phyloP scores from a whole-genome alignment of 768 basidiomycete genomes.

The Trichaptum fuscoviolaceum region DNA sequence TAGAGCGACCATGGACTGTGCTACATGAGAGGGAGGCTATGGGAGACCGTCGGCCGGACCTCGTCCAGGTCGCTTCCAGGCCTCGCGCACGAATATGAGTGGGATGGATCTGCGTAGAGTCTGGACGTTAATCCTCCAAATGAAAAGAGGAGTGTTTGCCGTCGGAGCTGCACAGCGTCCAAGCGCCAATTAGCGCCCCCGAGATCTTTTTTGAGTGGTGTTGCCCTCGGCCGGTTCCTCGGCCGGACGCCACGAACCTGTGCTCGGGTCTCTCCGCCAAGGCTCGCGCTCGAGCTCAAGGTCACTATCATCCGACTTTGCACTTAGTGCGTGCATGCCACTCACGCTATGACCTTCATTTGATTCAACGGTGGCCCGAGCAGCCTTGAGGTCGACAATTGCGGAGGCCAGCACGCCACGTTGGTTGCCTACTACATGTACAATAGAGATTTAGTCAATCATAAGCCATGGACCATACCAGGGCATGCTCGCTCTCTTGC shows the following conservation, averaged over 20 bases:
- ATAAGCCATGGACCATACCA: background rate
- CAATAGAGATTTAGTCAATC: background rate
- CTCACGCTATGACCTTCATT: background rate
- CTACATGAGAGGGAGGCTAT: background rate
- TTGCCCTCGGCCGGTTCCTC: background rate
- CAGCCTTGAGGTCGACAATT: background rate
- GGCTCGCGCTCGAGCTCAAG: no score
- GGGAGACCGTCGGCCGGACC: background rate
- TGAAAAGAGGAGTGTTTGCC: background rate
- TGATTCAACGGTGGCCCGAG: no score
- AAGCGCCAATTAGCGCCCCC: no score
- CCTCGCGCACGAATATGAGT: background rate
- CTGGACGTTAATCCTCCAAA: background rate
- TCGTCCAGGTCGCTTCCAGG: background rate
- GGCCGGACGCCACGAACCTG: conserved; percentile 1
- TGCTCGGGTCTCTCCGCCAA: background rate
- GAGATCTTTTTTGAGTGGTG: background rate
- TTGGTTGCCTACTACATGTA: background rate
- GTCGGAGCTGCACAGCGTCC: background rate
- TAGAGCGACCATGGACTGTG: background rate
- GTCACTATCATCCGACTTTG: background rate
- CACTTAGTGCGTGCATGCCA: background rate
- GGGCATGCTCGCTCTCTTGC: background rate
- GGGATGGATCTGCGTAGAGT: background rate
- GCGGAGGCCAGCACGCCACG: background rate